Percentiles rank a stretch among this genome's conserved stretches.
phyloP scores from a whole-genome alignment of 2,329 filamentous ascomycete genomes.

The Dothideomycetes sp. region DNA sequence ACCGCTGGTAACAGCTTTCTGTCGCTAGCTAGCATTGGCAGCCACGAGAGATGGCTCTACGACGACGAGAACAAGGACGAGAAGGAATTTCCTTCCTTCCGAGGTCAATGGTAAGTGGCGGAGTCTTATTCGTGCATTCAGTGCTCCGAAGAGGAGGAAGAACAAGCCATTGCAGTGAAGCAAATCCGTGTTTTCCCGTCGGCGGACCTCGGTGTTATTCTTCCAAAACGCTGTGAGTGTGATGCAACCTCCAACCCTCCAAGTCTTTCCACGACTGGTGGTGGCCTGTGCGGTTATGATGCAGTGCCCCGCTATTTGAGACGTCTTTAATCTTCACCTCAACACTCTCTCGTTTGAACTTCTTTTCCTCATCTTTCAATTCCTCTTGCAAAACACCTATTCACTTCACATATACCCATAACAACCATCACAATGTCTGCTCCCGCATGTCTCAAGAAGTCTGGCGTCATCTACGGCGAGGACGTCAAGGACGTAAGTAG shows the following conservation, averaged over 20 bases:
- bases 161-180: not conserved
- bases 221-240: constrained; percentile 2
- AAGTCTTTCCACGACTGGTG: too few relatives aligned
- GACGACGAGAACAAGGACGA: not conserved
- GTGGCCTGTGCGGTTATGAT: constrained; percentile 12
- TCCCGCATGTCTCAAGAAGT: constrained; percentile 22
- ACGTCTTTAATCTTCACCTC: constrained; percentile 12
- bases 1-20: constrained; percentile 4
- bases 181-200: constrained; percentile 10
- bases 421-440: constrained; percentile 14
- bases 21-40: too few relatives aligned
- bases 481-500: constrained; percentile 20
- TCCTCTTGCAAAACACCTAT: constrained; percentile 1
- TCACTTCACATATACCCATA: not conserved
- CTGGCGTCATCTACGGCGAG: constrained; percentile 32
- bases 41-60: not conserved
- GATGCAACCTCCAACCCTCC: constrained; percentile 11
- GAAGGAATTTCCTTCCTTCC: not conserved
- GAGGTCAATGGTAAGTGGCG: constrained; percentile 8
- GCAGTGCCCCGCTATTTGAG: constrained; percentile 13
- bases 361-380: constrained; percentile 11
- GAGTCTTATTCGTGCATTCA: constrained; percentile 10
- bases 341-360: constrained; percentile 12
- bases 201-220: constrained; percentile 13
- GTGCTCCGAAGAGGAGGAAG: not conserved